Evolutionary conservation across 1,284 basidiomycete genomes (phyloP).

Genomic region (Veloboletus limbatus): DNA sequence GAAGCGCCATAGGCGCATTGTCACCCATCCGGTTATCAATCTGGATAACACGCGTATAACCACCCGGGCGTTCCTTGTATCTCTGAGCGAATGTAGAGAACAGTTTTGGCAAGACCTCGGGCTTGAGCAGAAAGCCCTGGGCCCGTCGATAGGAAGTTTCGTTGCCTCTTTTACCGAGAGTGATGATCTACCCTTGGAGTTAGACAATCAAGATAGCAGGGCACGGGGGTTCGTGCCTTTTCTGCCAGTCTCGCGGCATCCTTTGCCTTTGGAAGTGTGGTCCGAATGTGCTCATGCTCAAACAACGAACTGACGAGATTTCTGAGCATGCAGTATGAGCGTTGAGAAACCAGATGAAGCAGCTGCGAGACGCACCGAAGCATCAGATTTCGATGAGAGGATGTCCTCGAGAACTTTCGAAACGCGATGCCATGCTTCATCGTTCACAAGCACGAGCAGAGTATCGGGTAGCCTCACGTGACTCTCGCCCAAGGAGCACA

Average conservation of each 20-base stretch:
- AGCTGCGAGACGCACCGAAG: slow-evolving; percentile 58
- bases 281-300: slow-evolving; percentile 95
- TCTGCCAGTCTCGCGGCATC: slow-evolving; percentile 91
- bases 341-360: background rate
- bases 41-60: slow-evolving; percentile 94
- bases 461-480: too few species aligned
- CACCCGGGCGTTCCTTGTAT: slow-evolving; percentile 83
- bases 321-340: slow-evolving; percentile 40
- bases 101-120: slow-evolving; percentile 72
- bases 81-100: slow-evolving; percentile 80
- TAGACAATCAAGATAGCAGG: slow-evolving; percentile 3
- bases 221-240: slow-evolving; percentile 57
- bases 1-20: slow-evolving; percentile 89
- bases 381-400: slow-evolving; percentile 86
- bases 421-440: slow-evolving; percentile 94
- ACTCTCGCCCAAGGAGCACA: background rate
- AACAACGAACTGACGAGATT: slow-evolving; percentile 95
- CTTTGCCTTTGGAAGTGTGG: slow-evolving; percentile 94
- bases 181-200: slow-evolving; percentile 67
- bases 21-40: slow-evolving; percentile 88
- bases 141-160: slow-evolving; percentile 64
- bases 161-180: slow-evolving; percentile 81
- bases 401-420: slow-evolving; percentile 83
- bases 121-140: slow-evolving; percentile 72
- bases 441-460: too few species aligned